These are phyloP conservation scores for Clonostachys rhizophaga DNA, from an alignment of 2,329 filamentous ascomycete species.

Conservation along the genomic window DNA sequence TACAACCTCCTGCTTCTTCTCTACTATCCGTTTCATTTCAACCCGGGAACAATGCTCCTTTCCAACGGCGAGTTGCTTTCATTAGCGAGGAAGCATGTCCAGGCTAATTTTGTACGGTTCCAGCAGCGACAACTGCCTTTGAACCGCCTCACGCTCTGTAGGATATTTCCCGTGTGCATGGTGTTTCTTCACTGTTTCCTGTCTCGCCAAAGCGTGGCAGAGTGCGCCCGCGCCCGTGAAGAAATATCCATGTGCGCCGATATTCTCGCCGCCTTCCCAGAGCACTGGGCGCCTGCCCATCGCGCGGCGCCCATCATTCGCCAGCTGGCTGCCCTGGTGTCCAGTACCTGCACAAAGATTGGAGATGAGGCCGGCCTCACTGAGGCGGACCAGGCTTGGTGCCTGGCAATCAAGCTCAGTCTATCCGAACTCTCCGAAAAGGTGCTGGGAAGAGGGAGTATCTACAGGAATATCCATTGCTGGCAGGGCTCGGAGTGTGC, in stretches of 20 bases:
- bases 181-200: slow-evolving; percentile 24
- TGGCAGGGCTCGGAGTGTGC: no score
- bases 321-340: neutral
- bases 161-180: slow-evolving; percentile 28
- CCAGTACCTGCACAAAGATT: no score
- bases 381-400: no score
- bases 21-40: slow-evolving; percentile 35
- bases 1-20: slow-evolving; percentile 37
- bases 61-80: slow-evolving; percentile 22
- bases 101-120: slow-evolving; percentile 31
- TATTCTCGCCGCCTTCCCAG: slow-evolving; percentile 30
- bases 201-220: neutral
- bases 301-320: slow-evolving; percentile 23
- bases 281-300: slow-evolving; percentile 23
- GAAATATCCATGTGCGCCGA: slow-evolving; percentile 23
- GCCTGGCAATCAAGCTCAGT: no score
- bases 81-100: slow-evolving; percentile 33
- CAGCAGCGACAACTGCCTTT: slow-evolving; percentile 36
- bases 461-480: no score
- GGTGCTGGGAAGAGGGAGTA: no score
- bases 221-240: slow-evolving; percentile 15
- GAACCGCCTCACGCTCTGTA: slow-evolving; percentile 33
- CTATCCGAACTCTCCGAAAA: no score
- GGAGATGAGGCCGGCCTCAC: no score
- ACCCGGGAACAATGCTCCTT: slow-evolving; percentile 19